These are phyloP conservation scores for Starmerella davenportii DNA, from an alignment of 805 yeast species.

Conservation along the genomic window DNA sequence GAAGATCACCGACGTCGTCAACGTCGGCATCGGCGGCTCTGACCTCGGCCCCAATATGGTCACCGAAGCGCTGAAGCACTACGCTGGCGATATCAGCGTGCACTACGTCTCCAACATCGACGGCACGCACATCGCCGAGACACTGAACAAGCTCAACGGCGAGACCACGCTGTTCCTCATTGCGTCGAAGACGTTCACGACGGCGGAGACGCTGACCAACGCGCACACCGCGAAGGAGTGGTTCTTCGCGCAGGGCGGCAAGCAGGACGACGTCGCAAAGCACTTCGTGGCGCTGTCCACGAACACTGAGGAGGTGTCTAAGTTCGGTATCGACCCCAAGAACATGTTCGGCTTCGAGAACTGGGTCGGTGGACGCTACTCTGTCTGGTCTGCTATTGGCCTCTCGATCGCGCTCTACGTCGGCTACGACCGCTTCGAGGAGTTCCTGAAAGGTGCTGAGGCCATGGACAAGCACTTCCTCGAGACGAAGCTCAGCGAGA, in stretches of 20 bases:
- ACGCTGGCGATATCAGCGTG: constrained; percentile 50
- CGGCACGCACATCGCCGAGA: constrained; percentile 93
- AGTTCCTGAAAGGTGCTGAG: constrained; percentile 91
- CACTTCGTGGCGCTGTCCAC: constrained; percentile 96
- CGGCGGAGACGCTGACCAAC: constrained; percentile 94
- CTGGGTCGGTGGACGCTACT: constrained; percentile 99
- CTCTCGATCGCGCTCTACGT: constrained; percentile 85
- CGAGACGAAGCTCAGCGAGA: constrained; percentile 67
- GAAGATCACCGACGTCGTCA: constrained; percentile 80
- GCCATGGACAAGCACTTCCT: constrained; percentile 86
- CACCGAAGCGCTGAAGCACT: constrained; percentile 90
- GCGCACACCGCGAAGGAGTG: constrained; percentile 90
- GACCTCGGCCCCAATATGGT: constrained; percentile 99
- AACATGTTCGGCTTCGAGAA: constrained; percentile 97
- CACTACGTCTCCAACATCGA: constrained; percentile 97
- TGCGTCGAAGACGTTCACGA: constrained; percentile 96
- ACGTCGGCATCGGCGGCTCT: constrained; percentile 98
- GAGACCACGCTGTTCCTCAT: constrained; percentile 76
- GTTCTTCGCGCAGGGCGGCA: constrained; percentile 64
- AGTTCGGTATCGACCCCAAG: constrained; percentile 91
- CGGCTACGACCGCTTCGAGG: constrained; percentile 86
- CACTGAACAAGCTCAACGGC: constrained; percentile 55
- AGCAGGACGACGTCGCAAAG: constrained; percentile 64
- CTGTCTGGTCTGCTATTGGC: constrained; percentile 99
- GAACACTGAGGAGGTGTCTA: constrained; percentile 73